phyloP scores from a whole-genome alignment of 176 grass and related monocot species.

The Oryza punctata region DNA sequence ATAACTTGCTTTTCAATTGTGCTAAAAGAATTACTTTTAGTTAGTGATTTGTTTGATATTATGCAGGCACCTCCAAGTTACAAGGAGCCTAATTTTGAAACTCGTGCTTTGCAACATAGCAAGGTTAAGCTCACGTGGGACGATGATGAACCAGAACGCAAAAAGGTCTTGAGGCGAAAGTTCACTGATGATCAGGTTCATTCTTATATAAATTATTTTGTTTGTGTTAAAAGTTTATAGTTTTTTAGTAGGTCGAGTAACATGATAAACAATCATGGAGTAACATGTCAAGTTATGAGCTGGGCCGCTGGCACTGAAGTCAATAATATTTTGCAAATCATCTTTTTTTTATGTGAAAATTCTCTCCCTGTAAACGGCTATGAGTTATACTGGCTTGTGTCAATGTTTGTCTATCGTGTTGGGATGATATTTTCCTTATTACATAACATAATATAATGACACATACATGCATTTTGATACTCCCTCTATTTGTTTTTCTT shows the following conservation, averaged over 20 bases:
- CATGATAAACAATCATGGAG: neutral
- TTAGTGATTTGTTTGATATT: slow-evolving; percentile 30
- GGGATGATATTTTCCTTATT: slow-evolving; percentile 15
- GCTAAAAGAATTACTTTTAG: neutral
- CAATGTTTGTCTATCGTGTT: neutral
- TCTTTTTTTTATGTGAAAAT: neutral
- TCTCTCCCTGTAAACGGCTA: neutral
- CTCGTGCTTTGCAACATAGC: slow-evolving; percentile 83
- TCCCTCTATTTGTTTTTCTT: neutral
- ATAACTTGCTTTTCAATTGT: neutral
- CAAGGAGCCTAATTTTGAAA: slow-evolving; percentile 81
- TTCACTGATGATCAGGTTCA: slow-evolving; percentile 84
- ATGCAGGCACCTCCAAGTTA: slow-evolving; percentile 65
- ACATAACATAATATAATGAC: slow-evolving; percentile 1
- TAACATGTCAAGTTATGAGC: neutral
- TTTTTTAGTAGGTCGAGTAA: neutral
- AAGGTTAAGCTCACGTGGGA: slow-evolving; percentile 87
- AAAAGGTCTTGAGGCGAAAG: slow-evolving; percentile 70
- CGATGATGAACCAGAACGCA: slow-evolving; percentile 83
- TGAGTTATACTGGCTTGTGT: neutral
- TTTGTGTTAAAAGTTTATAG: neutral
- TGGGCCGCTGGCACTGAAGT: neutral
- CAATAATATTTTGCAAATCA: neutral
- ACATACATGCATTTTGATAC: neutral
- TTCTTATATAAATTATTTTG: slow-evolving; percentile 2